A percentile compares a stretch with the other conserved stretches of the same genome.
phyloP scores from a whole-genome alignment of 306 rosid species.

The Vigna mungo region DNA sequence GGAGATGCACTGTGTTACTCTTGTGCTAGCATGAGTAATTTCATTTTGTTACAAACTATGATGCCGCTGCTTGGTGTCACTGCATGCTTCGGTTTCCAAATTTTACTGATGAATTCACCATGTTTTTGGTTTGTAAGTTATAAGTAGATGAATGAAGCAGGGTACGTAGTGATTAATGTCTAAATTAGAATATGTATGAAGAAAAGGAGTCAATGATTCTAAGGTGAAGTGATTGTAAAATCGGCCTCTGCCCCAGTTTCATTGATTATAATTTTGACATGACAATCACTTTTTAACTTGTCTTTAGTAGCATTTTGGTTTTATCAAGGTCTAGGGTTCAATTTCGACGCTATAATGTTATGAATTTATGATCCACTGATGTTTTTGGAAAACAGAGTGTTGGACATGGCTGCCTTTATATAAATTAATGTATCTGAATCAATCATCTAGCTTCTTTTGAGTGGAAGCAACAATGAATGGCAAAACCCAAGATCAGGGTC shows the following conservation, averaged over 20 bases:
- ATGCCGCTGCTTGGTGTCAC: neutral
- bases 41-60: neutral
- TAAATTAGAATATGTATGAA: neutral
- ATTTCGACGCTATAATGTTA: neutral
- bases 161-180: neutral
- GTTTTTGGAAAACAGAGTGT: neutral
- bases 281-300: neutral
- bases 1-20: slow-evolving; percentile 89
- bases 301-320: neutral
- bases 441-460: neutral
- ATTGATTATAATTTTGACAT: neutral
- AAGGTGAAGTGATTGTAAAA: neutral
- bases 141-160: too few species aligned
- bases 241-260: neutral
- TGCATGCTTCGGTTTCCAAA: neutral
- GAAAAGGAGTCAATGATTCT: neutral
- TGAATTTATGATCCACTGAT: neutral
- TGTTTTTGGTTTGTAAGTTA: neutral
- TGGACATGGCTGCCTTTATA: neutral
- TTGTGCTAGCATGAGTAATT: slow-evolving; percentile 72
- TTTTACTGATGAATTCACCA: neutral
- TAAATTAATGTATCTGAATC: neutral
- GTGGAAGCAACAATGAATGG: too few species aligned
- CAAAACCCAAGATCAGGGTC: too few species aligned
- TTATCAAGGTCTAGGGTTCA: neutral